These are phyloP conservation scores for Geotrichum ghanense DNA, from an alignment of 805 yeast species.

Conservation along the genomic window DNA sequence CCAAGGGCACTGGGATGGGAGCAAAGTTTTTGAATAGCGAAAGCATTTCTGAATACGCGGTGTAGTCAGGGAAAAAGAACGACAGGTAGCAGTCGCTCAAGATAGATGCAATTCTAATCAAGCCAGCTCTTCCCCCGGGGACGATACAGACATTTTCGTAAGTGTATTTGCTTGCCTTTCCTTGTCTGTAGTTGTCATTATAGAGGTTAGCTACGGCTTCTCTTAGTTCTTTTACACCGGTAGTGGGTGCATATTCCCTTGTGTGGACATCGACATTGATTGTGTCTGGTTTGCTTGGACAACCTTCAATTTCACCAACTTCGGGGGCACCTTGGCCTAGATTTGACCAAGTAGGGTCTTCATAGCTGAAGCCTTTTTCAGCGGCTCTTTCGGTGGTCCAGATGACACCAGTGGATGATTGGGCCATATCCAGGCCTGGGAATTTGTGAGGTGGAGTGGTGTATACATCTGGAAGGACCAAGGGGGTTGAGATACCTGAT, in stretches of 20 bases:
- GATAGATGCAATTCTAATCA: constrained; percentile 51
- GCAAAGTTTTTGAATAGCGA: constrained; percentile 50
- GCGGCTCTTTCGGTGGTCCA: constrained; percentile 55
- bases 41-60: constrained; percentile 57
- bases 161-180: constrained; percentile 41
- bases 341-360: constrained; percentile 38
- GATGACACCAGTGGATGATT: constrained; percentile 50
- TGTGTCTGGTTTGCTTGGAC: constrained; percentile 40
- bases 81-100: constrained; percentile 47
- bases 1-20: constrained; percentile 51
- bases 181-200: constrained; percentile 42
- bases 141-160: constrained; percentile 50
- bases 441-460: constrained; percentile 26
- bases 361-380: constrained; percentile 40
- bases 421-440: constrained; percentile 49
- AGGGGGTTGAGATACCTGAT: constrained; percentile 18
- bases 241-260: constrained; percentile 50
- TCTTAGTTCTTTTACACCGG: constrained; percentile 43
- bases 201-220: constrained; percentile 48
- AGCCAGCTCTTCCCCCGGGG: constrained; percentile 55
- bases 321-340: constrained; percentile 59
- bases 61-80: constrained; percentile 51
- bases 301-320: constrained; percentile 49
- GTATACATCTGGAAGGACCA: constrained; percentile 20
- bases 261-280: constrained; percentile 37